phyloP scores from a whole-genome alignment of 2,329 filamentous ascomycete species.

The Akanthomyces dipterigenus region DNA sequence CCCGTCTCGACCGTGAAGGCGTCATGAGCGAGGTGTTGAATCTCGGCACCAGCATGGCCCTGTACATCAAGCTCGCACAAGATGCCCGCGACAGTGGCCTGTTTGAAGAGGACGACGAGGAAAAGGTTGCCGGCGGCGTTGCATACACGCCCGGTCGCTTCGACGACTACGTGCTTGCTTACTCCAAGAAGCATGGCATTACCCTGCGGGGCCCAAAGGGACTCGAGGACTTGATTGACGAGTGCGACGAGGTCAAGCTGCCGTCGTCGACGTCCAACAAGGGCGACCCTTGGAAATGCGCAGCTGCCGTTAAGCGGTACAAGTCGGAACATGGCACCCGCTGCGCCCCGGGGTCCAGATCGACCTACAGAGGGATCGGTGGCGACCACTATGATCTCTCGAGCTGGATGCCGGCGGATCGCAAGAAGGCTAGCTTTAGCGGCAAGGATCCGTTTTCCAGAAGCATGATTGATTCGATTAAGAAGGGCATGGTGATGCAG shows the following conservation, averaged over 20 bases:
- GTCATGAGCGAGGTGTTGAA: neutral
- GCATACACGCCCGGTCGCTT: neutral
- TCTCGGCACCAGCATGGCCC: neutral
- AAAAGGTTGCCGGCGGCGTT: neutral
- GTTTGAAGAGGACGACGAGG: neutral
- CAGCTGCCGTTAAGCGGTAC: neutral
- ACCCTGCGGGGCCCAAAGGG: neutral
- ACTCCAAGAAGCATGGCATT: neutral
- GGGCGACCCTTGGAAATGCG: neutral
- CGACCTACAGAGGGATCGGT: neutral
- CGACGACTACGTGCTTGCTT: constrained; percentile 2
- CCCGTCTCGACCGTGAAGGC: neutral
- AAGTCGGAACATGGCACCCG: neutral
- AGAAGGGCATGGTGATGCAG: neutral
- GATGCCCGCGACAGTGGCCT: neutral
- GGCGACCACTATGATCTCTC: neutral
- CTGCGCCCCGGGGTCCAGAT: neutral
- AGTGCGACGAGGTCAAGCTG: neutral
- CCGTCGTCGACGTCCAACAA: neutral
- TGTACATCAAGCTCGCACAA: neutral
- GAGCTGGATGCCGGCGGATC: neutral
- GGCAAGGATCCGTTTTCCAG: neutral
- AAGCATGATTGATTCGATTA: neutral
- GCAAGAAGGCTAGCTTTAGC: neutral
- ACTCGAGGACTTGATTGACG: neutral